phyloP scores from a whole-genome alignment of 2,329 filamentous ascomycete genomes.

The Claviceps africana region DNA sequence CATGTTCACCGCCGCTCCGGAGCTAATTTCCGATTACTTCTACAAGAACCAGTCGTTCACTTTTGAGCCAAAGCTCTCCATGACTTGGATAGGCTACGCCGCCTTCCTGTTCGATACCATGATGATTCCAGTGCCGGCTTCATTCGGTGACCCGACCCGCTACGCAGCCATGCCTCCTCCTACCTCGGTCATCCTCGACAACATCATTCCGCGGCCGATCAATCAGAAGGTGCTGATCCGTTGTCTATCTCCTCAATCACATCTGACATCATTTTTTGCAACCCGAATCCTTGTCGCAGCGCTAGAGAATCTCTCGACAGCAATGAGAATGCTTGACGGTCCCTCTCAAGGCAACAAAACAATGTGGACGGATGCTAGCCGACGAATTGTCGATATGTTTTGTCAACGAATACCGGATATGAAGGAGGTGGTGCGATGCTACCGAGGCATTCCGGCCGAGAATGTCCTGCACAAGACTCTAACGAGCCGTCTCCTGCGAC shows the following conservation, averaged over 20 bases:
- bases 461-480: constrained; percentile 67
- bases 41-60: constrained; percentile 64
- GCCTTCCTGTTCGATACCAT: constrained; percentile 76
- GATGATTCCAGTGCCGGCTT: constrained; percentile 55
- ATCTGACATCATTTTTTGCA: constrained; percentile 73
- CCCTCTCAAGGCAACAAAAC: constrained; percentile 22
- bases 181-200: constrained; percentile 66
- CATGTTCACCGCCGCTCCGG: constrained; percentile 70
- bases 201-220: constrained; percentile 69
- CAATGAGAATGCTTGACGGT: constrained; percentile 46
- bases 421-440: constrained; percentile 64
- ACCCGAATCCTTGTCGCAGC: constrained; percentile 65
- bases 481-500: constrained; percentile 58
- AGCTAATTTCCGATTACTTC: constrained; percentile 82
- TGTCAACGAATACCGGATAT: constrained; percentile 65
- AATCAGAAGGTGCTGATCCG: constrained; percentile 65
- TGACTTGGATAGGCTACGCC: constrained; percentile 90
- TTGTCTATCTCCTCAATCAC: constrained; percentile 64
- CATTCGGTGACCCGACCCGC: constrained; percentile 52
- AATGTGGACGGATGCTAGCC: constrained; percentile 56
- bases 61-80: constrained; percentile 81
- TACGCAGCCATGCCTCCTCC: constrained; percentile 61
- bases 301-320: constrained; percentile 59
- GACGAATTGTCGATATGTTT: constrained; percentile 59
- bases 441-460: constrained; percentile 52